phyloP scores from a whole-genome alignment of 169 alveolate species.

The Eimeria necatrix region DNA sequence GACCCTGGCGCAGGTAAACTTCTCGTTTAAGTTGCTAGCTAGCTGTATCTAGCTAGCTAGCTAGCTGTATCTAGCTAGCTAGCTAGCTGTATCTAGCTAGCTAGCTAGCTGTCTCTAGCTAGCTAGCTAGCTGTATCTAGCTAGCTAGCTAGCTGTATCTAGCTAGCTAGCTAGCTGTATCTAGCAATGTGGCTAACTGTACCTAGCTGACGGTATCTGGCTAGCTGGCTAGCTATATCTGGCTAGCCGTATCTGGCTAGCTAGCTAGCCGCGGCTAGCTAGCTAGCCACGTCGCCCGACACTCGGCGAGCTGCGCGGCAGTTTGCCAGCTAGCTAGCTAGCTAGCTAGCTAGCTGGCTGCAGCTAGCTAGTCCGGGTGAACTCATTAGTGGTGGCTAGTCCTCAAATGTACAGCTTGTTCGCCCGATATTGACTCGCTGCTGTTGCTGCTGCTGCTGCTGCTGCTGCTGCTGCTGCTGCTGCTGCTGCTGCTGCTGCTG shows the following conservation, averaged over 20 bases:
- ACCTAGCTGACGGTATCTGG: too few species aligned
- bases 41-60: background rate
- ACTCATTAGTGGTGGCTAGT: too few species aligned
- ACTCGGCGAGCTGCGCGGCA: background rate
- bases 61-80: background rate
- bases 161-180: background rate
- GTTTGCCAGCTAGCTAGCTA: background rate
- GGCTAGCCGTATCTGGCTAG: background rate
- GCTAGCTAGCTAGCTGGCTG: background rate
- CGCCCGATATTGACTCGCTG: too few species aligned
- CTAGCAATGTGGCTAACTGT: background rate
- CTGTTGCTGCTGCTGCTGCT: too few species aligned
- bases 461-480: background rate
- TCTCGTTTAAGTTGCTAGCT: background rate
- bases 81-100: too few species aligned
- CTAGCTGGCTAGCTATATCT: background rate
- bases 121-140: too few species aligned
- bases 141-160: background rate
- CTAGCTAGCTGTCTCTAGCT: too few species aligned
- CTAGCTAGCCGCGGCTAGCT: background rate
- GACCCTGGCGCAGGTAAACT: slow-evolving; percentile 70
- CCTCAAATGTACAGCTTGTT: too few species aligned
- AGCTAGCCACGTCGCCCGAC: background rate
- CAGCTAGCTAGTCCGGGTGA: background rate
- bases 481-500: too few species aligned